Conservation (phyloP, 352 stramenopile genomes). For the Pythium phragmitis region DNA sequence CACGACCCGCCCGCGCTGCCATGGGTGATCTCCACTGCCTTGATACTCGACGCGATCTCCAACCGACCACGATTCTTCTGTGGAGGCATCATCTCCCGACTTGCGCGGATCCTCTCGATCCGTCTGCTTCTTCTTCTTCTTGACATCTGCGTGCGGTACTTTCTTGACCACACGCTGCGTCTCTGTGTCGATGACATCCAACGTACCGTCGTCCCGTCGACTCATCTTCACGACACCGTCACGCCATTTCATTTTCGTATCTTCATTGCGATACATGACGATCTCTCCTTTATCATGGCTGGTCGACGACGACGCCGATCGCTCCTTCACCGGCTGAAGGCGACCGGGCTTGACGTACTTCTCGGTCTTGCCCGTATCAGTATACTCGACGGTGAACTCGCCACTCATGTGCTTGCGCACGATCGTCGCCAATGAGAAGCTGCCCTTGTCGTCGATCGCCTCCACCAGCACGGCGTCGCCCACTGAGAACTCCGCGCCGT, state of each 20-base stretch:
- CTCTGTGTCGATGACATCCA: slow-evolving; percentile 38
- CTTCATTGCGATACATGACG: slow-evolving; percentile 26
- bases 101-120: background rate
- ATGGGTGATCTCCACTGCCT: slow-evolving; percentile 33
- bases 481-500: slow-evolving; percentile 1
- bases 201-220: slow-evolving; percentile 30
- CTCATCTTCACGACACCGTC: slow-evolving; percentile 32
- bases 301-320: slow-evolving; percentile 4
- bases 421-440: slow-evolving; percentile 12
- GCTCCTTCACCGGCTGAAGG: slow-evolving; percentile 12
- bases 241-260: slow-evolving; percentile 29
- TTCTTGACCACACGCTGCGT: slow-evolving; percentile 35
- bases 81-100: background rate
- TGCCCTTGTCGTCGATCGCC: slow-evolving; percentile 14
- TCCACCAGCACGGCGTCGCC: slow-evolving; percentile 21
- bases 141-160: slow-evolving; percentile 20
- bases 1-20: slow-evolving; percentile 33
- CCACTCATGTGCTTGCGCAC: slow-evolving; percentile 27
- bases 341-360: slow-evolving; percentile 22
- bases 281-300: slow-evolving; percentile 23
- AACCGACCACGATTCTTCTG: slow-evolving; percentile 25
- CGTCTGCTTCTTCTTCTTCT: slow-evolving; percentile 20
- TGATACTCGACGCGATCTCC: slow-evolving; percentile 42
- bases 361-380: slow-evolving; percentile 21
- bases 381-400: slow-evolving; percentile 30